phyloP scores from a whole-genome alignment of 148 eudicot genomes.

The Simmondsia chinensis region DNA sequence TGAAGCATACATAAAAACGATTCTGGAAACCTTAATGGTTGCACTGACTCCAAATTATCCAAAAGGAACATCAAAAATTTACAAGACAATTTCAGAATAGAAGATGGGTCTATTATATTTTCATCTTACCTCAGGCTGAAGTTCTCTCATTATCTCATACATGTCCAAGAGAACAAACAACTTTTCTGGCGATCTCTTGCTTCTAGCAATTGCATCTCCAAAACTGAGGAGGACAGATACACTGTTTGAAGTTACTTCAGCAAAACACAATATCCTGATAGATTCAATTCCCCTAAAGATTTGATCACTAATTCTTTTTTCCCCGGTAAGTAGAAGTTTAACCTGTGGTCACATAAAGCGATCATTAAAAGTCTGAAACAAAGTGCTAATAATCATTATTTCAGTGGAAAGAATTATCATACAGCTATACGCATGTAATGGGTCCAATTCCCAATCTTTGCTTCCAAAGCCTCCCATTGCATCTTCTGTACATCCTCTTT shows the following conservation, averaged over 20 bases:
- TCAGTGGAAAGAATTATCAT: constrained; percentile 11
- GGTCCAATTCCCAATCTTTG: constrained; percentile 96
- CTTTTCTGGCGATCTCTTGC: constrained; percentile 94
- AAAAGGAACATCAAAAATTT: too few species aligned
- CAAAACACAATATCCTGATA: constrained; percentile 62
- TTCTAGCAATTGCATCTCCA: constrained; percentile 91
- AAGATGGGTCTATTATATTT: too few species aligned
- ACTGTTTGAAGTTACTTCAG: constrained; percentile 59
- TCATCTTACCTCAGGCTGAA: constrained; percentile 66
- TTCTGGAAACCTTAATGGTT: too few species aligned
- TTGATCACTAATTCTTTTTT: constrained; percentile 74
- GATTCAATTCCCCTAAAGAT: constrained; percentile 49
- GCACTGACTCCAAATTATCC: too few species aligned
- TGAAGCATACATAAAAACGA: too few species aligned
- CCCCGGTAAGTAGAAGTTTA: constrained; percentile 67
- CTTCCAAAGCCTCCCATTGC: constrained; percentile 94
- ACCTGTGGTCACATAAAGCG: constrained; percentile 35
- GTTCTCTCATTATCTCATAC: constrained; percentile 97
- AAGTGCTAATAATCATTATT: neutral
- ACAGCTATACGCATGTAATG: constrained; percentile 87
- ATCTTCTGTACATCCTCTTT: constrained; percentile 93
- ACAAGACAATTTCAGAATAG: too few species aligned
- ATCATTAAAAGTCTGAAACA: neutral
- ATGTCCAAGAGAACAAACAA: constrained; percentile 90
- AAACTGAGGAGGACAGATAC: constrained; percentile 74